phyloP scores from a whole-genome alignment of 2,329 filamentous ascomycete genomes.

The Scedosporium dehoogii region DNA sequence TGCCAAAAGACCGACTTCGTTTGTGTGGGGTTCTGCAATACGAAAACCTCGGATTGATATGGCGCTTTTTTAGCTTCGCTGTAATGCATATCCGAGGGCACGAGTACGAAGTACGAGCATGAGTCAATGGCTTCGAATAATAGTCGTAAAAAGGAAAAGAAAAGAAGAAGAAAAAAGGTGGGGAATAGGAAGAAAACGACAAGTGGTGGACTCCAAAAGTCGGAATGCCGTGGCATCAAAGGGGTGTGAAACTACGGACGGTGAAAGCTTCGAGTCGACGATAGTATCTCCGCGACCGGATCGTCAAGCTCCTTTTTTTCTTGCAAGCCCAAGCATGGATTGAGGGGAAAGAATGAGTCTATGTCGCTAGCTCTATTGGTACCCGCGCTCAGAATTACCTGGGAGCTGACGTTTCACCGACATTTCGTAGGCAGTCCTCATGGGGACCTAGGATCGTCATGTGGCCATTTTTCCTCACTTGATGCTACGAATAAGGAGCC shows the following conservation, averaged over 20 bases:
- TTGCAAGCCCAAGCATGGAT: background rate
- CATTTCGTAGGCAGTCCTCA: background rate
- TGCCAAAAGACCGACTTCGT: background rate
- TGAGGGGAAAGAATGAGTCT: background rate
- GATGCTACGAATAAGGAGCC: background rate
- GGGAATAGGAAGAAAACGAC: too few species aligned
- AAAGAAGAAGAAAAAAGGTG: too few species aligned
- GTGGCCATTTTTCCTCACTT: background rate
- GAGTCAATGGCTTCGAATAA: background rate
- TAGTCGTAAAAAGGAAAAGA: too few species aligned
- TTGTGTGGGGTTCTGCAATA: background rate
- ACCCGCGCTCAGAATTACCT: background rate
- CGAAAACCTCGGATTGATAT: background rate
- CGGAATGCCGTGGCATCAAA: too few species aligned
- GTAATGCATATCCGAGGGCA: background rate
- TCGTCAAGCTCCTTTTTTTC: too few species aligned
- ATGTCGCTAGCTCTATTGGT: background rate
- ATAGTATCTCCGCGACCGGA: too few species aligned
- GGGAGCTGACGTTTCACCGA: slow-evolving; percentile 2
- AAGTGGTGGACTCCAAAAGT: too few species aligned
- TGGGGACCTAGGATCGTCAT: background rate
- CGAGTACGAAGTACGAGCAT: background rate
- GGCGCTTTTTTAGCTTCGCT: background rate
- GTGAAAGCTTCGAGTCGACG: too few species aligned
- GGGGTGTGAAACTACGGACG: too few species aligned